These are phyloP conservation scores for Phytopythium boreale DNA, from an alignment of 352 stramenopile species.

Conservation along the genomic window DNA sequence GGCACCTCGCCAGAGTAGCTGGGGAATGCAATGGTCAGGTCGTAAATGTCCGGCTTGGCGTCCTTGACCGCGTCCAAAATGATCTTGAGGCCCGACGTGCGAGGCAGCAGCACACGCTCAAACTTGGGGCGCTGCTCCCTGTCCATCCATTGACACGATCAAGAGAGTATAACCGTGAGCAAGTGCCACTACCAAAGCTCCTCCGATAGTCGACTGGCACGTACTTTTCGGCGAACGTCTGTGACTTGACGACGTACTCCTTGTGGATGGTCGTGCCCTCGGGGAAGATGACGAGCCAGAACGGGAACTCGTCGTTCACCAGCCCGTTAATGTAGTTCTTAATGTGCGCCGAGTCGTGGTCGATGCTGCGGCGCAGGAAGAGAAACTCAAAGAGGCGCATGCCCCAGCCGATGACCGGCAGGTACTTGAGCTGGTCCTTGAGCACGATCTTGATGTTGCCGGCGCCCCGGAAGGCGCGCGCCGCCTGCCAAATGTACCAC, in stretches of 20 bases:
- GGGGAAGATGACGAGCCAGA: conserved; percentile 89
- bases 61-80: conserved; percentile 87
- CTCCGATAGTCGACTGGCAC: conserved; percentile 1
- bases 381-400: conserved; percentile 91
- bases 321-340: conserved; percentile 76
- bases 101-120: conserved; percentile 89
- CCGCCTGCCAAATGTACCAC: conserved; percentile 91
- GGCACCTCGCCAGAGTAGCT: conserved; percentile 84
- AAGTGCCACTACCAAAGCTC: not conserved
- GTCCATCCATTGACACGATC: not conserved
- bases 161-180: conserved; percentile 4
- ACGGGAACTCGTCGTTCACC: conserved; percentile 80
- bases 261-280: conserved; percentile 91
- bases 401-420: conserved; percentile 88
- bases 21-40: conserved; percentile 90
- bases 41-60: conserved; percentile 90
- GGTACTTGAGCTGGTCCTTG: conserved; percentile 88
- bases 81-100: conserved; percentile 91
- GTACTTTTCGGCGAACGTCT: conserved; percentile 87
- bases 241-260: conserved; percentile 87
- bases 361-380: conserved; percentile 83
- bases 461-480: conserved; percentile 48
- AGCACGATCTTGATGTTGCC: conserved; percentile 91
- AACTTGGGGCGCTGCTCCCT: conserved; percentile 80
- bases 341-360: conserved; percentile 68